Conservation (phyloP, 2,329 filamentous ascomycete species). For the Mollisiaceae sp. region DNA sequence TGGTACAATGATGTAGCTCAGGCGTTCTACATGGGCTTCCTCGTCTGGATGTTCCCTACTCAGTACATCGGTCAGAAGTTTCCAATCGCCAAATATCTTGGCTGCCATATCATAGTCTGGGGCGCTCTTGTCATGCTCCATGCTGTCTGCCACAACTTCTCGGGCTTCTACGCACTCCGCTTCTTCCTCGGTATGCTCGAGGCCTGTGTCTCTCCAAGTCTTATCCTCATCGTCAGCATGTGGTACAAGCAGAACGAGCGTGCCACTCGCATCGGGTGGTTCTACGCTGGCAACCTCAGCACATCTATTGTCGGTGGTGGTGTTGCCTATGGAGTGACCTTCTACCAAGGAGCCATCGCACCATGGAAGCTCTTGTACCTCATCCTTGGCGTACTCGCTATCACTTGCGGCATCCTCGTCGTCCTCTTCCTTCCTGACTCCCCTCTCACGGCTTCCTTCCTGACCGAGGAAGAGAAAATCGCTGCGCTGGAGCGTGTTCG, state of each 20-base stretch:
- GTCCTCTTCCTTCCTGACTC: constrained; percentile 6
- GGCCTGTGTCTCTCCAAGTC: not conserved
- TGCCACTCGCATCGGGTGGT: not conserved
- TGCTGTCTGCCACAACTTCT: constrained; percentile 5
- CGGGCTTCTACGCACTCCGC: not conserved
- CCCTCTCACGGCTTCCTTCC: not conserved
- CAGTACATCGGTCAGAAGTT: constrained; percentile 6
- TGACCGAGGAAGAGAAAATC: not conserved
- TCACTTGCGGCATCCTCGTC: not conserved
- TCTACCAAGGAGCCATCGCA: not conserved
- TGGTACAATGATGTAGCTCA: constrained; percentile 5
- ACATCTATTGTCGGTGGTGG: not conserved
- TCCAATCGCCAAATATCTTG: not conserved
- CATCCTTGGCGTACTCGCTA: not conserved
- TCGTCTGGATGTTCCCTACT: constrained; percentile 7
- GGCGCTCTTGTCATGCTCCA: not conserved
- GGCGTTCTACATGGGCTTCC: constrained; percentile 3
- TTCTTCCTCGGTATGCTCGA: constrained; percentile 9
- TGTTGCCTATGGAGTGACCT: not conserved
- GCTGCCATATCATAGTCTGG: not conserved
- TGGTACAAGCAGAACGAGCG: constrained; percentile 7
- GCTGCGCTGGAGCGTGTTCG: not conserved
- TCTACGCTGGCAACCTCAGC: constrained; percentile 1
- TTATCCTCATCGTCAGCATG: not conserved
- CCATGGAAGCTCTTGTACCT: constrained; percentile 6